Evolutionary conservation across 2,329 filamentous ascomycete genomes (phyloP), one percentile per base, ranked within the genome.

Genomic region (Mycosphaerella arachidis): DNA sequence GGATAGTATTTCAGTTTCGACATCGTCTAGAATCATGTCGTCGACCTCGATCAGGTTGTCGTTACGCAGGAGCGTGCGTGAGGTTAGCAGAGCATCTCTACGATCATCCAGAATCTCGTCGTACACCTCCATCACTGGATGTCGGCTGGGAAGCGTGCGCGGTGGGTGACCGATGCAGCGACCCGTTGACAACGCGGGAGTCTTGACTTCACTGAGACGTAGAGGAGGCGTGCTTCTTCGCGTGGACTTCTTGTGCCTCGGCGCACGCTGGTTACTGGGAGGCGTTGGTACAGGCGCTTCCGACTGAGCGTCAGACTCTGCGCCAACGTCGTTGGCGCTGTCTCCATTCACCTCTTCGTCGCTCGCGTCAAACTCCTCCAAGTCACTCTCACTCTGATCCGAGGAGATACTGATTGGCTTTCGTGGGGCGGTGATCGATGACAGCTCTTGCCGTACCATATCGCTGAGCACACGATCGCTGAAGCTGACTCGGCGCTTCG

Each of bases 391-490:
- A 24, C 61, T 62, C 9, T 63, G 52, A 8, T 59, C 57, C 20
- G 60, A 63, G 6, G 67, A 65, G 24, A 67, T 61, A 37, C 64
- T 65, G 30, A 62, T 62, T 16, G 56, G 55, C 56, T 66, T 58
- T 35, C n/a, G 61, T 5, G 69, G 69, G 27, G 69, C 70, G 12
- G 60, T 62, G 29, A 72, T 53, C 1, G 68, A 66, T 6, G 70
- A 67, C 16, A 72, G 58, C 31, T 69, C 63, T 35, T 64, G 62
- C 35, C 52, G 56, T 18, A 68, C 65, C 29, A 60, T 51, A 6
- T 66, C 57, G 10, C 66, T 58, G n/a, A 60, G 56, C 18, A 56
- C 31, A 46, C 57, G 56, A 33, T 65, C 56, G 31, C 63, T 64
- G 45, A 69, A 68, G 46, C 58, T 66, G n/a, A 65, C 64, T 31